Base-by-base conservation (phyloP, 2,329 filamentous ascomycete species). In the Fusarium sp. region DNA sequence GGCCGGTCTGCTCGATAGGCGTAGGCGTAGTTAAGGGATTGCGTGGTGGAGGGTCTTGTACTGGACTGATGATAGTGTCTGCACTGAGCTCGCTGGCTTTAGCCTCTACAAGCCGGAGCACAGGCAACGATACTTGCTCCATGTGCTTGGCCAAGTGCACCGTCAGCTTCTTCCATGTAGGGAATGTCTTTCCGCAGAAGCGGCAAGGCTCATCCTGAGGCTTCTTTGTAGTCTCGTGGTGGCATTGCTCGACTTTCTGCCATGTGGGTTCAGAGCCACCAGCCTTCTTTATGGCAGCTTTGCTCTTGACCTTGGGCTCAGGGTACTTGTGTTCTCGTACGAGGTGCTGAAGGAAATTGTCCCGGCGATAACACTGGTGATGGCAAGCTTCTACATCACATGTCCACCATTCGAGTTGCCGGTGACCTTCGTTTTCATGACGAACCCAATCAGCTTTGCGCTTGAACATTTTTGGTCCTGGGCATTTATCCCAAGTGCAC, bases 391-490 rank as follows among this genome's bases (percentile, higher is more conserved):
- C 87, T 21, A 94, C 87, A 65, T 92, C 89, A 77, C 94, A 98
- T 8, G 87, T 90, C 94, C 94, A 98, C 90, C 93, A 96, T 75
- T 97, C 94, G 4, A 97, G 83, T 69, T 97, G 93, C 25, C 94
- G 88, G 77, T 98, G 94, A 26, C 92, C 90, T 79, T 98, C 94
- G 72, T 95, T 97, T 77, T 97, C 94, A 75, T 98, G 94, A 30
- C 94, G 88, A 23, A 97, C 93, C 94, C 94, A 98, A 77, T 98
- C 94, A 16, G 94, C 94, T 80, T 97, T 98, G 49, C 94, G 89
- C 81, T 97, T 97, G 84, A 97, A 98, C 37, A 93, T 94, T 79
- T 97, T 97, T 19, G 92, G 90, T 49, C 97, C 93, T 11, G 88
- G 87, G 77, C 94, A 97, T 52, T 89, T 86, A 4, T 91, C 89